Base-by-base conservation (phyloP, 75 land plant genomes). In the Picea glauca region DNA sequence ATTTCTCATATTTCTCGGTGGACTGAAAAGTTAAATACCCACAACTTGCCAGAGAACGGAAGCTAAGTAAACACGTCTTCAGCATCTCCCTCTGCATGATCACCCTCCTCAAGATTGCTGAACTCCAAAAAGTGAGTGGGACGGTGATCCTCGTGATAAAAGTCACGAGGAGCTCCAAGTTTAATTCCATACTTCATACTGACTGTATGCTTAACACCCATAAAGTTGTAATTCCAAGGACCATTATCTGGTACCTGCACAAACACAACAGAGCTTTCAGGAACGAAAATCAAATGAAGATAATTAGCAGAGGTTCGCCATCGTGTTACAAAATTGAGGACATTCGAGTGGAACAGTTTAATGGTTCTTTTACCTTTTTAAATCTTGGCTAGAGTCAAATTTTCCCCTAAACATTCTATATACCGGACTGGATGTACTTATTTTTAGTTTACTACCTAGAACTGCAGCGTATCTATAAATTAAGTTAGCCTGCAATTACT, bases 151-250 rank as follows among this genome's bases (percentile, higher is more conserved):
- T 98, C 99, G 78, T 98, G 94, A 65, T 95, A 98, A 80, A 84
- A 98, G 54, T 98, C 99, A 13, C 95, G 79, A 18, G 99, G 98
- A 13, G 91, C 81, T 21, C 98, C 92, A 17, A 98, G 94, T 84
- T 93, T 98, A 30, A 93, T 79, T 14, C 96, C 96, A 67, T 98
- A 98, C 80, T 84, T 91, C 99, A 98, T 94, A 83, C 99, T 85
- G 9, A 82, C 87, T 0, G 95, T 88, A 77, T 98, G 99, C 79
- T 95, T 98, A 35, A 98, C 99, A 59, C 99, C 99, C 99, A 98
- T 98, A 81, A 96, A 98, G 76, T 98, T 98, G 82, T 93, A 98
- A 73, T 98, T 98, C 99, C 99, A 98, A 12, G 96, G 96, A 60
- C 99, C 99, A 76, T 91, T 98, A 67, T 98, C 99, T 7, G 99